Percentiles rank a stretch among this genome's conserved stretches.
Evolutionary conservation across 768 basidiomycete genomes (phyloP).

Genomic region (Naganishia onofrii): DNA sequence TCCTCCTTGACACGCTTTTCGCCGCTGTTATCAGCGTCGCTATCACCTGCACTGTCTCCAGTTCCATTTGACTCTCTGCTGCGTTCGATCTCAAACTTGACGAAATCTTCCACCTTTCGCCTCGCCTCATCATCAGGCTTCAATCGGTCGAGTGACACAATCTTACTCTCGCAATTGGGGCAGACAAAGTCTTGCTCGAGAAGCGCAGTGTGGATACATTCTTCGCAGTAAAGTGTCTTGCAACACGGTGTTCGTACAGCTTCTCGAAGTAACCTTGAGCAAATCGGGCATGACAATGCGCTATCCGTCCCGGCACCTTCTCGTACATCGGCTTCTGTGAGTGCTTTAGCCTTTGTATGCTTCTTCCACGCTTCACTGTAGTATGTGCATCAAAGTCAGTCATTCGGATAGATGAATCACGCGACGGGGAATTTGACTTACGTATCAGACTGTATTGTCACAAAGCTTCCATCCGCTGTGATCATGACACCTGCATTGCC

Average conservation of each 20-base stretch:
- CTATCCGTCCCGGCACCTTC: conserved; percentile 73
- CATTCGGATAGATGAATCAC: background rate
- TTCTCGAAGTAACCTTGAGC: conserved; percentile 87
- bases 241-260: conserved; percentile 96
- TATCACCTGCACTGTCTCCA: conserved; percentile 28
- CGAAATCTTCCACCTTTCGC: conserved; percentile 73
- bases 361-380: conserved; percentile 92
- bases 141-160: conserved; percentile 84
- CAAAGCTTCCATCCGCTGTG: conserved; percentile 96
- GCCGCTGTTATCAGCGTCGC: conserved; percentile 29
- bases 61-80: conserved; percentile 44
- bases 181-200: conserved; percentile 94
- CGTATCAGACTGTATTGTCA: conserved; percentile 94
- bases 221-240: conserved; percentile 85
- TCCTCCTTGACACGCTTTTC: conserved; percentile 65
- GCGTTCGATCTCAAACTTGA: conserved; percentile 59
- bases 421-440: conserved; percentile 56
- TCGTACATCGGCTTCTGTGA: conserved; percentile 84
- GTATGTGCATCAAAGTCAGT: background rate
- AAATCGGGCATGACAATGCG: conserved; percentile 79
- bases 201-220: conserved; percentile 91
- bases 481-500: conserved; percentile 87
- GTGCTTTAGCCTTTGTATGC: conserved; percentile 68
- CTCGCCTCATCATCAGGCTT: conserved; percentile 74
- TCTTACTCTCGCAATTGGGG: conserved; percentile 81